phyloP scores from a whole-genome alignment of 805 yeast species.

The Blastobotrys chiropterorum region DNA sequence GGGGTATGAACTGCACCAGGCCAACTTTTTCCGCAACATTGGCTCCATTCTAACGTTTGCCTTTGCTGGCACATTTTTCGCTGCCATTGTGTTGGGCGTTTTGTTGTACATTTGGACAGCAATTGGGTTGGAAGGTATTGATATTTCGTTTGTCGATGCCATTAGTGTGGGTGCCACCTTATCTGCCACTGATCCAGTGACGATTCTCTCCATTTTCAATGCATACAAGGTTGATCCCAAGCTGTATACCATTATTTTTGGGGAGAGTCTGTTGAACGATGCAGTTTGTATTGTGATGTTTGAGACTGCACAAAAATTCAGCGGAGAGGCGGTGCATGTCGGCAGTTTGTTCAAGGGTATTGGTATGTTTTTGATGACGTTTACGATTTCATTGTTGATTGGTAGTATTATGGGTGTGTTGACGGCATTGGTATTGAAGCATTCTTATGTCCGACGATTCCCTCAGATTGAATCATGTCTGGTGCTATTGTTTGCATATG shows the following conservation, averaged over 20 bases:
- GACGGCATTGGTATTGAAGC: slow-evolving; percentile 85
- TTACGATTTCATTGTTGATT: slow-evolving; percentile 81
- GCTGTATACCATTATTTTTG: slow-evolving; percentile 92
- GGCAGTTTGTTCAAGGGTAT: slow-evolving; percentile 72
- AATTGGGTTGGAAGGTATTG: slow-evolving; percentile 80
- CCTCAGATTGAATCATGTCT: slow-evolving; percentile 97
- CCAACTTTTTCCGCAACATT: slow-evolving; percentile 86
- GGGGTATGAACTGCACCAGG: slow-evolving; percentile 95
- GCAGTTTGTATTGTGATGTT: slow-evolving; percentile 99
- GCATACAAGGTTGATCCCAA: slow-evolving; percentile 98
- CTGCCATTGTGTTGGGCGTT: slow-evolving; percentile 85
- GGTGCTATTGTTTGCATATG: slow-evolving; percentile 85
- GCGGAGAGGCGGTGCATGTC: slow-evolving; percentile 72
- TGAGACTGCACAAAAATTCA: slow-evolving; percentile 95
- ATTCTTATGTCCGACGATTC: slow-evolving; percentile 84
- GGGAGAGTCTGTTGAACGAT: slow-evolving; percentile 91
- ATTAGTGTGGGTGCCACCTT: slow-evolving; percentile 95
- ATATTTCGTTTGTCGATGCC: slow-evolving; percentile 93
- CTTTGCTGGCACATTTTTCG: slow-evolving; percentile 91
- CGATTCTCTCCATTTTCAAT: slow-evolving; percentile 91
- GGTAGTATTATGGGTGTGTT: slow-evolving; percentile 84
- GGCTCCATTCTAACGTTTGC: slow-evolving; percentile 91
- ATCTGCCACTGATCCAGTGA: slow-evolving; percentile 98
- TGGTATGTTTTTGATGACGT: slow-evolving; percentile 87
- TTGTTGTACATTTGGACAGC: slow-evolving; percentile 86